Evolutionary conservation across 768 basidiomycete genomes (phyloP), one percentile per base, ranked within the genome.

Genomic region (Tricholoma flavovirens): DNA sequence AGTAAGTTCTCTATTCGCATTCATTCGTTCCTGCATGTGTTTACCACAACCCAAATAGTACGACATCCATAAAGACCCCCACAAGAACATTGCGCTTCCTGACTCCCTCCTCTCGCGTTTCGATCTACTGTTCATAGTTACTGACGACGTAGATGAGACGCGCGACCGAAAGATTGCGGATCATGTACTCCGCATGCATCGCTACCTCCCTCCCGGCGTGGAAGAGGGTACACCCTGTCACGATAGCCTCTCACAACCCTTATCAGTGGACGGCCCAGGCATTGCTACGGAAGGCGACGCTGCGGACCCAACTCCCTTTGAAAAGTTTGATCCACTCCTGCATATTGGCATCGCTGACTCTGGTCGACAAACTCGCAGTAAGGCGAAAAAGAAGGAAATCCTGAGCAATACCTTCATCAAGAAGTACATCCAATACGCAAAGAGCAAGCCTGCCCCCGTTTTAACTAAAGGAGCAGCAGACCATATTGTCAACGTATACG

Each of bases 21-120:
- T 35, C 33, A 30, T n/a, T 17, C 49, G 14, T 43, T 51, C 8
- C 54, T 35, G 48, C 14, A 56, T 14, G 55, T 52, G 57, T 64
- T 59, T 64, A 53, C 53, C 49, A 40, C 57, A 22, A 45, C 9
- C 26, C 7, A 30, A n/a, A 30, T 66, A 98, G 92, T 99, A 99
- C 70, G 96, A 99, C 72, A 90, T 99, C 36, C 96, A 99, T 75
- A 99, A 99, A 72, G 96, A 99, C 69, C 96, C 96, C 29, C 96
- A 98, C 74, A 90, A 90, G 74, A 99, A 99, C 66, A 99, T 99
- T 59, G 96, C 96, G 11, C 83, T 99, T 10, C 96, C 96, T 10
- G 96, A 98, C 71, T 99, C 96, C 22, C 82, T 99, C 36, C 83
- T 99, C 35, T 98, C 96, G 21, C 96, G 96, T 83, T 99, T 99